These are phyloP conservation scores for Candida easanensis DNA, from an alignment of 805 yeast species.

Conservation along the genomic window DNA sequence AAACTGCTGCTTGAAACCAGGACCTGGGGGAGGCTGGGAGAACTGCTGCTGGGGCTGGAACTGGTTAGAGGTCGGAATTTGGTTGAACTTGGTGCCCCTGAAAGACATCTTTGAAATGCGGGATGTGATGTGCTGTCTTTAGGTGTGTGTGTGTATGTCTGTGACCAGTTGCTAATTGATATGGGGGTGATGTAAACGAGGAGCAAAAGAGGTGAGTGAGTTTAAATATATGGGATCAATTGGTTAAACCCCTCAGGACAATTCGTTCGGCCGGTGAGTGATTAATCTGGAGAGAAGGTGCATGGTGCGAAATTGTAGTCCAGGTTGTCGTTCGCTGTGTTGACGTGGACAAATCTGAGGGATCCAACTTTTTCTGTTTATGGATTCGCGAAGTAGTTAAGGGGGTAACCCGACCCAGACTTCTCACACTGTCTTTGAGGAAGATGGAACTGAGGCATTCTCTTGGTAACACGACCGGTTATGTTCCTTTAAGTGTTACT, in stretches of 20 bases:
- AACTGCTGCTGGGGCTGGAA: conserved; percentile 13
- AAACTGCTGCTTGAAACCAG: conserved; percentile 7
- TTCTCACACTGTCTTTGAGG: too few species aligned
- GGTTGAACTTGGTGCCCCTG: conserved; percentile 29
- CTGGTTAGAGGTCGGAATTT: conserved; percentile 25
- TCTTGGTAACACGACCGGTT: too few species aligned
- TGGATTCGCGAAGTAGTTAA: conserved; percentile 7
- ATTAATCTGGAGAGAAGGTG: too few species aligned
- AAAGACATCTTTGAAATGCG: conserved; percentile 16
- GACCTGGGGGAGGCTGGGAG: conserved; percentile 21
- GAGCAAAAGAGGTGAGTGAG: background rate
- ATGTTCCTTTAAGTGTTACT: too few species aligned
- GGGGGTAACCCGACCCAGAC: conserved; percentile 8
- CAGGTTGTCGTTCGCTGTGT: too few species aligned
- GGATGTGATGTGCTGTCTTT: conserved; percentile 2
- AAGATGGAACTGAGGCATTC: too few species aligned
- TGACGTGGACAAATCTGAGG: conserved; percentile 17
- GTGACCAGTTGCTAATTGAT: too few species aligned
- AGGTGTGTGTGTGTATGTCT: too few species aligned
- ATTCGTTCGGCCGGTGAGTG: background rate
- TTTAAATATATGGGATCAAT: background rate
- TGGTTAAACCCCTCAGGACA: background rate
- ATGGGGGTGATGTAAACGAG: background rate
- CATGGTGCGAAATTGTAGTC: too few species aligned
- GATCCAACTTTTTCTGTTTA: conserved; percentile 3